Percentiles rank a stretch among this genome's conserved stretches.
Evolutionary conservation across 345 rosid species (phyloP).

Genomic region (Schrenkiella parvula): DNA sequence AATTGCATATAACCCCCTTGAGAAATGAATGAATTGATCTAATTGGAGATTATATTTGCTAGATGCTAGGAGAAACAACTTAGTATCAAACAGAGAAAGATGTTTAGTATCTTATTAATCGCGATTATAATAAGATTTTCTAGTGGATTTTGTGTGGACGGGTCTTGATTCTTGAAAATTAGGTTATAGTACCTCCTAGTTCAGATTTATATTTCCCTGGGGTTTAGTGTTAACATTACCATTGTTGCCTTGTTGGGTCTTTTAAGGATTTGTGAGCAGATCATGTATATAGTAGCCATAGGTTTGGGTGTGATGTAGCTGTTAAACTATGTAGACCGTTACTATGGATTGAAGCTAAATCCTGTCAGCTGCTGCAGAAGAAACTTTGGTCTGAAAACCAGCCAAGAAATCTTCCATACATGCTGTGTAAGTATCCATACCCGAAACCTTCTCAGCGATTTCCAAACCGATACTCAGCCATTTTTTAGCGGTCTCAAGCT

Average conservation of each 20-base stretch:
- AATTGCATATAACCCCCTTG: neutral
- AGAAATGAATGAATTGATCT: neutral
- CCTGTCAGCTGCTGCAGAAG: neutral
- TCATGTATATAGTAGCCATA: neutral
- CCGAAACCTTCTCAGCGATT: slow-evolving; percentile 58
- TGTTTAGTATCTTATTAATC: neutral
- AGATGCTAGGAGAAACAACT: neutral
- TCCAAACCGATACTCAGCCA: slow-evolving; percentile 76
- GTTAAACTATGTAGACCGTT: neutral
- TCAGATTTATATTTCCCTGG: neutral
- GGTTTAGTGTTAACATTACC: neutral
- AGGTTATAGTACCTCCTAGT: neutral
- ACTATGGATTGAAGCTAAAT: neutral
- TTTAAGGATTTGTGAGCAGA: neutral
- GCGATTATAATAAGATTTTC: neutral
- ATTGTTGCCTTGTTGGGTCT: neutral
- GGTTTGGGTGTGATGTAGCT: neutral
- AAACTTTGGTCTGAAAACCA: slow-evolving; percentile 44
- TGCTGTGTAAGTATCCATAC: slow-evolving; percentile 72
- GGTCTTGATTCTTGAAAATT: neutral
- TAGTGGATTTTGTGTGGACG: neutral
- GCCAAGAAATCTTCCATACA: slow-evolving; percentile 80
- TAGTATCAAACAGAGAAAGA: neutral
- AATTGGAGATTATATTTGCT: neutral
- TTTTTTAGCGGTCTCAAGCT: slow-evolving; percentile 57